phyloP scores from a whole-genome alignment of 345 rosid genomes.

The Viola odorata region DNA sequence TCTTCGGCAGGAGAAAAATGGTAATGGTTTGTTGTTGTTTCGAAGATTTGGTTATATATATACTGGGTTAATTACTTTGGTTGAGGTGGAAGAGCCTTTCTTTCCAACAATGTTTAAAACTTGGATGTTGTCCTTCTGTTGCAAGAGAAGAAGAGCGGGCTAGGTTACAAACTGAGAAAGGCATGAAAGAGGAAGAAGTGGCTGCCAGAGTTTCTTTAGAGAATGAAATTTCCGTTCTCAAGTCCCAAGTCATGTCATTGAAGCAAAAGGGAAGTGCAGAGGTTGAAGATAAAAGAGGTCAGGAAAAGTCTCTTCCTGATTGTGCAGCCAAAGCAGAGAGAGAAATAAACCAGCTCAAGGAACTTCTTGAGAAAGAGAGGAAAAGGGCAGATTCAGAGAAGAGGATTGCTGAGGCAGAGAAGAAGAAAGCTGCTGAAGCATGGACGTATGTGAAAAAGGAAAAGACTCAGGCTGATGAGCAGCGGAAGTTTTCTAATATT shows the following conservation, averaged over 20 bases:
- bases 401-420: constrained; percentile 49
- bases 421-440: constrained; percentile 41
- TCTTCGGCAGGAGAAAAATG: constrained; percentile 50
- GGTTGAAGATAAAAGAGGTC: constrained; percentile 22
- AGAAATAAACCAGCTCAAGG: constrained; percentile 37
- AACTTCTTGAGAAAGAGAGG: constrained; percentile 58
- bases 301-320: constrained; percentile 35
- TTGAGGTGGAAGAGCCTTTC: too few species aligned
- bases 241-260: constrained; percentile 44
- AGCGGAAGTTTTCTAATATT: constrained; percentile 24
- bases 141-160: constrained; percentile 40
- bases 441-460: constrained; percentile 35
- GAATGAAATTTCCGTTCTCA: constrained; percentile 45
- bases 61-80: too few species aligned
- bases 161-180: constrained; percentile 29
- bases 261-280: constrained; percentile 32
- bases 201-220: constrained; percentile 35
- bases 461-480: constrained; percentile 45
- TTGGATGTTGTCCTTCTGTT: constrained; percentile 20
- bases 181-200: constrained; percentile 27
- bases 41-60: too few species aligned
- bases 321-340: constrained; percentile 29
- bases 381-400: constrained; percentile 45
- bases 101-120: not conserved
- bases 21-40: not conserved